Conservation (phyloP, 1,284 basidiomycete genomes). For the Dichomitus squalens region DNA sequence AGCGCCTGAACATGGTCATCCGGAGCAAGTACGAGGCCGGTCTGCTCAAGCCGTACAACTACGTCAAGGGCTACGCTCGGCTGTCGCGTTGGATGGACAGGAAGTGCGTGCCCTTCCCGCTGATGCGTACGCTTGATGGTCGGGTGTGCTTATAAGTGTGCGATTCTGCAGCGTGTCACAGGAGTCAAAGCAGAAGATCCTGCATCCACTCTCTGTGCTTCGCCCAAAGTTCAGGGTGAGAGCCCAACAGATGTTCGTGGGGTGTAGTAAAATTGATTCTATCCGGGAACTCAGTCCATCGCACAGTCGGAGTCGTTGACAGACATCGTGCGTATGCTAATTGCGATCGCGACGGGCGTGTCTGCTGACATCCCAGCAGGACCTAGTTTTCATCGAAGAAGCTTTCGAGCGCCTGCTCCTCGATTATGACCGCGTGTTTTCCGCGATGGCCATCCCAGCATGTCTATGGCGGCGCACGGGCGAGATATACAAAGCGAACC, state of each 20-base stretch:
- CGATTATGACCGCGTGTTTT: constrained; percentile 96
- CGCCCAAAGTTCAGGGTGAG: constrained; percentile 89
- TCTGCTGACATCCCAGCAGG: constrained; percentile 44
- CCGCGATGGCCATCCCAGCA: constrained; percentile 94
- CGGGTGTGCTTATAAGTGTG: neutral
- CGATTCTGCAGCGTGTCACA: constrained; percentile 70
- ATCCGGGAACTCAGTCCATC: constrained; percentile 58
- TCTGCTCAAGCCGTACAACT: constrained; percentile 93
- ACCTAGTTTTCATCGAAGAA: constrained; percentile 97
- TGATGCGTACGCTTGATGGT: neutral
- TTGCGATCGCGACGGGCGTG: neutral
- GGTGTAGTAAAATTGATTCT: constrained; percentile 2
- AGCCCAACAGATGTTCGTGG: constrained; percentile 4
- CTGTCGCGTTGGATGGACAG: constrained; percentile 94
- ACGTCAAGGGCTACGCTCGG: constrained; percentile 91
- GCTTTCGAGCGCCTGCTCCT: constrained; percentile 94
- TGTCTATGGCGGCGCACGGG: constrained; percentile 97
- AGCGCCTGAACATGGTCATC: constrained; percentile 90
- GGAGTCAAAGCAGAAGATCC: constrained; percentile 87
- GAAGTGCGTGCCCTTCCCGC: constrained; percentile 54
- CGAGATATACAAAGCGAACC: constrained; percentile 98
- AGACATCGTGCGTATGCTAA: constrained; percentile 65
- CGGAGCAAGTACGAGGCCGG: constrained; percentile 97
- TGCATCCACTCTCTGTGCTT: constrained; percentile 88
- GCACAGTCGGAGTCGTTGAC: constrained; percentile 78